Evolutionary conservation across 2,329 filamentous ascomycete species (phyloP).

Genomic region (Sclerotinia sclerotiorum): DNA sequence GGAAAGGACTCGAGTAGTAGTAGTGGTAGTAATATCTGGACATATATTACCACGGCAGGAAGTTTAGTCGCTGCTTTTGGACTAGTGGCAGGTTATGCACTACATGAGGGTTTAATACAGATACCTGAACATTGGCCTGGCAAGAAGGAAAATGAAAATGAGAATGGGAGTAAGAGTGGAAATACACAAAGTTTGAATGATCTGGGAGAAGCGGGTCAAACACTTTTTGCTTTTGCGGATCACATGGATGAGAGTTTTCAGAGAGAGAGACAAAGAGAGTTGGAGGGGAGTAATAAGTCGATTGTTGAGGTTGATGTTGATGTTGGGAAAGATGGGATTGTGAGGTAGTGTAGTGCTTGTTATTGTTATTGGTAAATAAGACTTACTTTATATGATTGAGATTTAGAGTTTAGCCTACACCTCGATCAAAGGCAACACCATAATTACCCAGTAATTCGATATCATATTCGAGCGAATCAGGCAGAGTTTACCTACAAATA

Average conservation of each 20-base stretch:
- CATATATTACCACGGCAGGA: constrained; percentile 31
- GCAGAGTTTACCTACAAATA: too few species aligned
- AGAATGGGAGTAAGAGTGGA: constrained; percentile 11
- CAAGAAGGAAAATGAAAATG: constrained; percentile 21
- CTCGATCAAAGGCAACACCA: too few species aligned
- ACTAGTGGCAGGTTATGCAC: constrained; percentile 39
- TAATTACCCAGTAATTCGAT: too few species aligned
- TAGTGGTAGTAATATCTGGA: constrained; percentile 27
- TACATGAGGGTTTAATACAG: constrained; percentile 40
- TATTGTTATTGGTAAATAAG: too few species aligned
- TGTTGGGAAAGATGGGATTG: background rate
- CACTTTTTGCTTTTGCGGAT: constrained; percentile 33
- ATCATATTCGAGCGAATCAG: too few species aligned
- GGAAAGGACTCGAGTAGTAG: constrained; percentile 27
- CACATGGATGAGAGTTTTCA: constrained; percentile 29
- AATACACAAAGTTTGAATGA: constrained; percentile 26
- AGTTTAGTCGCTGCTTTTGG: constrained; percentile 37
- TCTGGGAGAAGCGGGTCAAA: constrained; percentile 38
- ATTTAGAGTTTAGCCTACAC: too few species aligned
- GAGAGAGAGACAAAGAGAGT: constrained; percentile 26
- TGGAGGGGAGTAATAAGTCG: constrained; percentile 26
- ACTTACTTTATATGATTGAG: too few species aligned
- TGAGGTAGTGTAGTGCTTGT: background rate
- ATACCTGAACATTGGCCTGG: constrained; percentile 22
- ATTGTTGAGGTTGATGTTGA: constrained; percentile 33